Evolutionary conservation across 306 rosid genomes (phyloP), one percentile per base, ranked within the genome.

Genomic region (Pachyrhizus erosus): DNA sequence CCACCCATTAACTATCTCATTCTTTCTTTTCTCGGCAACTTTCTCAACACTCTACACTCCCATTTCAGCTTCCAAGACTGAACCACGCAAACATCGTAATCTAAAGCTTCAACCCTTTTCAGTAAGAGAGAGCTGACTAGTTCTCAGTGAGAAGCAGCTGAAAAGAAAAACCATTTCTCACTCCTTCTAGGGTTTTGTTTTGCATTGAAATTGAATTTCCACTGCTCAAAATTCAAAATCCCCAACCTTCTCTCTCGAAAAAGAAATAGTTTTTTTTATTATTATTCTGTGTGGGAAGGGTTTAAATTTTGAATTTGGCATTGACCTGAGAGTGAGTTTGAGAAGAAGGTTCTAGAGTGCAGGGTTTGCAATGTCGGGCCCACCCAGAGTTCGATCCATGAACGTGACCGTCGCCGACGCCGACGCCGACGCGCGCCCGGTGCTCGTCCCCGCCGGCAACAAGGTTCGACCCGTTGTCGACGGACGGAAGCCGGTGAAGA

Each of bases 361-460:
- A 82, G 67, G 18, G 49, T 80, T 88, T 68, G 80, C 46, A 86
- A 92, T 92, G 97, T 92, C 93, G 87, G 93, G 94, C 60, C 97
- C 94, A 77, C 97, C 97, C 31, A 89, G 96, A 88, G 87, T 93
- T 81, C 92, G 92, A 82, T 87, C 96, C 70, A 84, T 86, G 92
- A 91, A 91, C 70, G 80, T 87, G 34, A 79, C 92, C 24, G 84
- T 83, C 70, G 74, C 55, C 40, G 92, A 89, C 26, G 74, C 55
- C 40, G 92, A 89, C 26, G 20, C 84, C 9, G 94, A 93, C 70
- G 70, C 87, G 0, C 87, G 91, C 62, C 91, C 92, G 33, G 94
- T 90, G 5, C 93, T 92, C 31, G 94, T 87, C 2, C 92, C 91
- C 7, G 88, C 94, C 9, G 89, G 97, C 5, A 91, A 90, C 89